Base-by-base conservation (phyloP, 805 yeast species). In the Starmerella sp. region DNA sequence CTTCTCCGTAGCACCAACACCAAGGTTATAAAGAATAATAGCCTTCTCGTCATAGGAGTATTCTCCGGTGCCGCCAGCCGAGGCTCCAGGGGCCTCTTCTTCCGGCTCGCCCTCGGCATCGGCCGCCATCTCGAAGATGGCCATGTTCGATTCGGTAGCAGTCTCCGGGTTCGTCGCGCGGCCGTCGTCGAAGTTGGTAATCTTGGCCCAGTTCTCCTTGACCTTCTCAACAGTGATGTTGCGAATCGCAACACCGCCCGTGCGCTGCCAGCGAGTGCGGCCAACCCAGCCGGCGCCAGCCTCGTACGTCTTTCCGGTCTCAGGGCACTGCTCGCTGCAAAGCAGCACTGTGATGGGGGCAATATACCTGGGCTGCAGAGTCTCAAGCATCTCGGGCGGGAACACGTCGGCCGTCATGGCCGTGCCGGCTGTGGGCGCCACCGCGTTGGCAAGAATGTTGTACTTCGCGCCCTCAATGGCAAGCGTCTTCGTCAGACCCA, bases 351-450 rank as follows among this genome's bases (percentile, higher is more conserved):
- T 80, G 59, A 90, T 75, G 55, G 98, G 98, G 1, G 97, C 93
- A 48, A 91, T 96, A 69, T 81, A 87, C 52, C 82, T 79, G 6
- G 97, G 90, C 63, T 86, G 87, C 71, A 83, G 88, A 63, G 83
- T 80, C 71, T 87, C 86, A 63, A 83, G 78, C 70, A 91, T 95
- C 58, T 80, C 81, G 48, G 82, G 83, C 48, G 81, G 78, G 73
- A 91, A 86, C 48, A 91, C 82, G 6, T 95, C 85, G 65, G 80
- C 79, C 32, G 98, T 91, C 98, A 91, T 91, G 55, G 95, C 90
- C 45, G 98, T 91, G 66, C 91, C 97, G 32, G 97, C 97, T 69
- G 91, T 96, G 53, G 98, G 98, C 31, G 98, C 97, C 68, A 89
- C 82, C 38, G 81, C 79, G 67, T 90, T 86, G 55, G 82, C 90